Base-by-base conservation (phyloP, 495 filamentous ascomycete species). In the Aspergillus incahuasiensis region DNA sequence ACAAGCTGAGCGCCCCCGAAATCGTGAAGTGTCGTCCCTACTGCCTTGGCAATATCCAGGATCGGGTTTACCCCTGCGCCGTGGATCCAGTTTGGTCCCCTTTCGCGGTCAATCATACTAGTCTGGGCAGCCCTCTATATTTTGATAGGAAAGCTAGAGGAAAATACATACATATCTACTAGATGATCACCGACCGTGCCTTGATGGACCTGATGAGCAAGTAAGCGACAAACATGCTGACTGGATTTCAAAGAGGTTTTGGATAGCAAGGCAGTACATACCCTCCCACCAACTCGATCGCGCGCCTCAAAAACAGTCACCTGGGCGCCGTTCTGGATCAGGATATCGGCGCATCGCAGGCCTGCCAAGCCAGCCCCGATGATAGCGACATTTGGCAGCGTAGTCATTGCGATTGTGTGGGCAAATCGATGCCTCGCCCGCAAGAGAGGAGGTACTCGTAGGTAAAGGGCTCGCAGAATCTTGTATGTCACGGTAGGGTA, bases 41-140 rank as follows among this genome's bases (percentile, higher is more conserved):
- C 90, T 62, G 83, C 71, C 57, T 82, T 78, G 13, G 90, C 91
- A 28, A 98, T 77, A 32, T 87, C 80, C 50, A 88, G 68, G 40
- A 98, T 92, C 5, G 94, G 92, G 65, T 96, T 98, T 46, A 87
- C 71, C 1, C 85, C 79, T 0, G 88, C 87, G 34, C 94, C 94
- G 68, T 97, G 92, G 22, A 96, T 95, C 92, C 92, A 97, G 64
- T 97, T 97, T 6, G 92, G 86, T 6, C 92, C 92, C 19, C 90
- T 87, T 35, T 16, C 13, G 55, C 53, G 7, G 32, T 62, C 53
- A 65, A 51, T 48, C 56, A 3, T 56, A 1, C 28, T 30, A n/a
- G 18, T 40, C 18, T 35, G n/a, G 3, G 6, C 35, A 11, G 21
- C 3, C 25, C 25, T 28, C 25, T 28, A n/a, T n/a, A n/a, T n/a